phyloP scores from a whole-genome alignment of 306 rosid species.

The Sechiopsis laciniata region DNA sequence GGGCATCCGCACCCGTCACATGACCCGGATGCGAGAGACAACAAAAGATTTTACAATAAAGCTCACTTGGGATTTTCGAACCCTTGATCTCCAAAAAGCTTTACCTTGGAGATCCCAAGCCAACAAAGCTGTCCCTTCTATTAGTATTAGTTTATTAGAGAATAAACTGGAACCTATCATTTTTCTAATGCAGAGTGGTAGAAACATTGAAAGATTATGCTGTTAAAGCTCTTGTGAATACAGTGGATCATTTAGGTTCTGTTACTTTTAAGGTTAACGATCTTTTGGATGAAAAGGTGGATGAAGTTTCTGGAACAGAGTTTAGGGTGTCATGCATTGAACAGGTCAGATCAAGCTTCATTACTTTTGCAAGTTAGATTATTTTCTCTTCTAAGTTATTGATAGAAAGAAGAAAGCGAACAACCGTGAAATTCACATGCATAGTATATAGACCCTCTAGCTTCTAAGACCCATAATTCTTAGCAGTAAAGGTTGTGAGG shows the following conservation, averaged over 20 bases:
- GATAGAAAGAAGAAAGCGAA: neutral
- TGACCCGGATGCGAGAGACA: no score
- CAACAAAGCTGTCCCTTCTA: neutral
- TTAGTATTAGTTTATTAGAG: slow-evolving; percentile 4
- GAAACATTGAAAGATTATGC: slow-evolving; percentile 96
- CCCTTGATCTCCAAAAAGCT: no score
- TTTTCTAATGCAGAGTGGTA: slow-evolving; percentile 53
- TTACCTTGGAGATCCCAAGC: no score
- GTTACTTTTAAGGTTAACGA: slow-evolving; percentile 87
- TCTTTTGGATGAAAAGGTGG: slow-evolving; percentile 90
- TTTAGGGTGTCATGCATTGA: slow-evolving; percentile 82
- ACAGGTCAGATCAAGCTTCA: slow-evolving; percentile 49
- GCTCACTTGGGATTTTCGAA: no score
- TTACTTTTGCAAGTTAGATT: neutral
- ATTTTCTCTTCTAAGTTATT: neutral
- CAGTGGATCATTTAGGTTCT: slow-evolving; percentile 97
- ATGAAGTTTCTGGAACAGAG: slow-evolving; percentile 84
- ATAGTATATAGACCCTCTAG: neutral
- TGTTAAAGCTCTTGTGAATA: slow-evolving; percentile 90
- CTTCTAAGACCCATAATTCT: neutral
- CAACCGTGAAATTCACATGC: neutral
- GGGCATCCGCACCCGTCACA: no score
- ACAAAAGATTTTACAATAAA: no score
- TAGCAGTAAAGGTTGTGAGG: neutral
- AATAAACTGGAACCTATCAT: neutral